A percentile compares a stretch with the other conserved stretches of the same genome.
These are phyloP conservation scores for Plasmodium reichenowi DNA, from an alignment of 169 alveolate genomes.

Conservation along the genomic window DNA sequence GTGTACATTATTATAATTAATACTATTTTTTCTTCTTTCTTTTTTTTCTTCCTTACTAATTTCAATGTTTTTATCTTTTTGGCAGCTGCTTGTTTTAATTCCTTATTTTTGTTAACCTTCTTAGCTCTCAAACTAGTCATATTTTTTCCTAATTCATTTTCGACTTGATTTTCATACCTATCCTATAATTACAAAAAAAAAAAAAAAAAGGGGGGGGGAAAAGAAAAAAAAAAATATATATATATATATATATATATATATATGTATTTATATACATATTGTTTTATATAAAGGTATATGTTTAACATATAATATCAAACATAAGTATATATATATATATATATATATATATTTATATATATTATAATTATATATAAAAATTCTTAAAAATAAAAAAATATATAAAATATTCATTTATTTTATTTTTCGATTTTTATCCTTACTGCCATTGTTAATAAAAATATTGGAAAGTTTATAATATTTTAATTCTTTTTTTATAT, in stretches of 20 bases:
- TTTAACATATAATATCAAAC: neutral
- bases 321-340: conserved; percentile 1
- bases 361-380: conserved; percentile 9
- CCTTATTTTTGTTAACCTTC: neutral
- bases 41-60: conserved; percentile 36
- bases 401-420: neutral
- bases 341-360: conserved; percentile 11
- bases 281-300: neutral
- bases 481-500: neutral
- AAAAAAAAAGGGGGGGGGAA: neutral
- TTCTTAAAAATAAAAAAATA: neutral
- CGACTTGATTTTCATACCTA: conserved; percentile 50
- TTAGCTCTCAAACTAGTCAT: conserved; percentile 39
- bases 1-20: neutral
- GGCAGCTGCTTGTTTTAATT: conserved; percentile 11
- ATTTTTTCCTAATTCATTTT: conserved; percentile 41
- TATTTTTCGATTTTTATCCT: neutral
- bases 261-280: neutral
- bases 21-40: neutral
- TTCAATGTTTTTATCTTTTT: conserved; percentile 35
- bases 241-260: conserved; percentile 20
- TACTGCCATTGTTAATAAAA: conserved; percentile 52
- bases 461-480: neutral
- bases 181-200: conserved; percentile 21
- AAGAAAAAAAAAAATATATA: neutral